Base-by-base conservation (phyloP, 2,329 filamentous ascomycete genomes). In the Colletotrichum higginsianum region DNA sequence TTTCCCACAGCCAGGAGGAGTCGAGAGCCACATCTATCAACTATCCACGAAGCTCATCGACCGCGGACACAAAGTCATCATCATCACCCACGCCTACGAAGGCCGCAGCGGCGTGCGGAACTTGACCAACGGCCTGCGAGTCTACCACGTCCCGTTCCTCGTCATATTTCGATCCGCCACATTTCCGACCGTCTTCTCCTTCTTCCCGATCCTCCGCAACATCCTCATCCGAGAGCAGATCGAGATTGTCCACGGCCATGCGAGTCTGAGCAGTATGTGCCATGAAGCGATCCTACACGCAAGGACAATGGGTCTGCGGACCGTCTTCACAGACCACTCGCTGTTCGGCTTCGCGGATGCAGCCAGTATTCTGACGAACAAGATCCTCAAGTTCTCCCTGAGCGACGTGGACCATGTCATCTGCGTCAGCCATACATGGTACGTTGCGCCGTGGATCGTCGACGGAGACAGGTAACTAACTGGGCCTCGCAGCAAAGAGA, bases 21-120 rank as follows among this genome's bases (percentile, higher is more conserved):
- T 99, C 75, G 96, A 99, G 85, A 97, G 94, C 82, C 96, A 99
- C 84, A 98, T 99, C 77, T 99, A 99, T 85, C 96, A 99, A 82
- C 87, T 99, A 50, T 96, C 96, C 42, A 94, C 93, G 68, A 99
- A 98, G 88, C 90, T 99, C 76, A 95, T 98, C 75, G 96, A 99
- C 82, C 94, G 96, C 50, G 96, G 96, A 50, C 96, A 99, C 86
- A 98, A 98, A 84, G 96, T 99, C 77, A 94, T 99, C 74, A 93
- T 99, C 79, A 96, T 99, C 79, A 99, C 96, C 0, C 96, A 99
- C 82, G 93, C 95, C 30, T 98, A 98, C 82, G 90, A 95, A 69
- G 95, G 95, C 68, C 92, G 96, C 47, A 97, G 93, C 65, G 96
- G 96, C 13, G 90, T 99, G 23, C 93, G 96, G 70, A 99, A 98